Percentiles rank a stretch among this genome's conserved stretches.
These are phyloP conservation scores for Pichia sorboxylosa DNA, from an alignment of 1,139 yeast genomes.

Conservation along the genomic window DNA sequence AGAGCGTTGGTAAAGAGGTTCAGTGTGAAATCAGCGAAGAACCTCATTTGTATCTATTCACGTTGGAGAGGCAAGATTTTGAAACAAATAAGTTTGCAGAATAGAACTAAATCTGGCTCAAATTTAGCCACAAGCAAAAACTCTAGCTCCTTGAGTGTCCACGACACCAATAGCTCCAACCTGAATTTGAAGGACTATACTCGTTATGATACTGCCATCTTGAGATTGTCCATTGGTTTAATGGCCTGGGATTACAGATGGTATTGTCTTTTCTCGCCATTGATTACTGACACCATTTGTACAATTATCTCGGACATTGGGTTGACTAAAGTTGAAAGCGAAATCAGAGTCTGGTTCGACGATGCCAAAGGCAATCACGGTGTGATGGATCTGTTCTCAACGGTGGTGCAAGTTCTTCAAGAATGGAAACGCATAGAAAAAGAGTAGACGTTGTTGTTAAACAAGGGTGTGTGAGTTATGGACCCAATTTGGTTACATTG, in stretches of 20 bases:
- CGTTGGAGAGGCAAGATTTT: slow-evolving; percentile 16
- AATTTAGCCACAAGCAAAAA: no score
- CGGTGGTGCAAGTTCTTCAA: no score
- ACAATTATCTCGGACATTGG: slow-evolving; percentile 69
- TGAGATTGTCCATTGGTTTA: slow-evolving; percentile 48
- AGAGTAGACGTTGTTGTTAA: no score
- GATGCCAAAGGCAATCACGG: no score
- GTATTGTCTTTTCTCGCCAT: slow-evolving; percentile 84
- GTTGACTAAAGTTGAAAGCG: slow-evolving; percentile 59
- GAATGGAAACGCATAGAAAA: no score
- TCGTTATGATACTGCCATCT: slow-evolving; percentile 7
- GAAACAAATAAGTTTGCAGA: neutral
- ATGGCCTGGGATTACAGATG: slow-evolving; percentile 95
- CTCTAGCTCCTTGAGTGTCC: no score
- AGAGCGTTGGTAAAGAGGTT: slow-evolving; percentile 46
- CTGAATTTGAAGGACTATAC: slow-evolving; percentile 4
- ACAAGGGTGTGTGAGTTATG: no score
- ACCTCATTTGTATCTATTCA: slow-evolving; percentile 55
- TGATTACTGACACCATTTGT: slow-evolving; percentile 42
- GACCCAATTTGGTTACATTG: no score
- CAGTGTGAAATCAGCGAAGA: slow-evolving; percentile 70
- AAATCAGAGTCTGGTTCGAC: slow-evolving; percentile 63
- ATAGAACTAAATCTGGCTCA: slow-evolving; percentile 8
- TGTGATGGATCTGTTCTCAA: no score
- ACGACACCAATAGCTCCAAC: no score